Evolutionary conservation across 139 green algal genomes (phyloP).

Genomic region (Coccomyxa sp.): DNA sequence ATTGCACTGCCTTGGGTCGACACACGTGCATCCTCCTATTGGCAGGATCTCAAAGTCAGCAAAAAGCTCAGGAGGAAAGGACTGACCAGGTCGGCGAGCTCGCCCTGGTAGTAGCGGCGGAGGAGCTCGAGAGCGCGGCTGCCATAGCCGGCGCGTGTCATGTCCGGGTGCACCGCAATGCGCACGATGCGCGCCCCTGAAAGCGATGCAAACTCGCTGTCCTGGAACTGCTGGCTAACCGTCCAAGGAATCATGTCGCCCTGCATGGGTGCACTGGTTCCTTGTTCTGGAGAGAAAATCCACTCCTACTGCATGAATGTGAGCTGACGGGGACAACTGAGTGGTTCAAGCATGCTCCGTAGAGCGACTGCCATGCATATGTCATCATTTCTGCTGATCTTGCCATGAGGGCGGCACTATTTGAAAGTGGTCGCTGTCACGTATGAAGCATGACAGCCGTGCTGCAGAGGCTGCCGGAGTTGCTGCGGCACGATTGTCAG

Average conservation of each 20-base stretch:
- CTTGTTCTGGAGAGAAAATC: neutral
- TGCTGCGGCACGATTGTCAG: too few species aligned
- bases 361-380: too few species aligned
- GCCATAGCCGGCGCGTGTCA: constrained; percentile 84
- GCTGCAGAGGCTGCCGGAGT: too few species aligned
- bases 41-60: neutral
- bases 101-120: constrained; percentile 59
- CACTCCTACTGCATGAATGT: neutral
- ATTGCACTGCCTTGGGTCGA: too few species aligned
- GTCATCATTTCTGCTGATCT: too few species aligned
- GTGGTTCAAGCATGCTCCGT: too few species aligned
- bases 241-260: constrained; percentile 99
- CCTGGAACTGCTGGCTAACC: constrained; percentile 92
- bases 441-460: too few species aligned
- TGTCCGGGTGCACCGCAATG: constrained; percentile 91
- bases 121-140: constrained; percentile 64
- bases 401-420: too few species aligned
- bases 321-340: too few species aligned
- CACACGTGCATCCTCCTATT: too few species aligned
- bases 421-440: too few species aligned
- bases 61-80: neutral
- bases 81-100: constrained; percentile 43
- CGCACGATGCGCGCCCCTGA: constrained; percentile 90
- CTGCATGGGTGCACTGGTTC: constrained; percentile 15
- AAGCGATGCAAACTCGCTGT: constrained; percentile 87